Evolutionary conservation across 2,329 filamentous ascomycete genomes (phyloP).

Genomic region (Nothophoma quercina): DNA sequence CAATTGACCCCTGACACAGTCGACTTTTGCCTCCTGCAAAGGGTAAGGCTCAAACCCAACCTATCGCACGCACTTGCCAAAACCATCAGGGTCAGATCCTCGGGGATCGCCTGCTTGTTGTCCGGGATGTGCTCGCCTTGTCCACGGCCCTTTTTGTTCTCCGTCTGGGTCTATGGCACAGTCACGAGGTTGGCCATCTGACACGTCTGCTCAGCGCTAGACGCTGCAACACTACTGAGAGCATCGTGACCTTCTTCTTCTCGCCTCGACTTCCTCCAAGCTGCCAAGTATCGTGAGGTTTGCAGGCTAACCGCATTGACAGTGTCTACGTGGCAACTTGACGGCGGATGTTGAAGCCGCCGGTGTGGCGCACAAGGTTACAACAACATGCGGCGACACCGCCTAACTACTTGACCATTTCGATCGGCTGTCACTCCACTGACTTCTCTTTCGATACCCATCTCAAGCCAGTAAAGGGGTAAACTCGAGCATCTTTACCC

Average conservation of each 20-base stretch:
- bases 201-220: conserved; percentile 33
- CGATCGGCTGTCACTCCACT: background rate
- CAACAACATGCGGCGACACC: background rate
- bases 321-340: conserved; percentile 12
- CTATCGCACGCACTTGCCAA: conserved; percentile 24
- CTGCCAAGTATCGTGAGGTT: conserved; percentile 23
- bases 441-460: background rate
- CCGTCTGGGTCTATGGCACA: conserved; percentile 17
- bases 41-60: conserved; percentile 16
- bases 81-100: conserved; percentile 21
- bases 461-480: background rate
- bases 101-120: conserved; percentile 25
- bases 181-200: conserved; percentile 38
- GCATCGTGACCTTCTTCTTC: conserved; percentile 45
- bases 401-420: background rate
- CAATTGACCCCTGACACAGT: conserved; percentile 28
- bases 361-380: conserved; percentile 1
- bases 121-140: conserved; percentile 29
- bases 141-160: conserved; percentile 17
- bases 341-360: background rate
- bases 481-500: background rate
- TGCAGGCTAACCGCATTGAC: conserved; percentile 7
- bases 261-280: conserved; percentile 23
- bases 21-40: conserved; percentile 15
- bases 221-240: conserved; percentile 38